phyloP scores from a whole-genome alignment of 495 filamentous ascomycete genomes.

The Aspergillus coremiiformis region DNA sequence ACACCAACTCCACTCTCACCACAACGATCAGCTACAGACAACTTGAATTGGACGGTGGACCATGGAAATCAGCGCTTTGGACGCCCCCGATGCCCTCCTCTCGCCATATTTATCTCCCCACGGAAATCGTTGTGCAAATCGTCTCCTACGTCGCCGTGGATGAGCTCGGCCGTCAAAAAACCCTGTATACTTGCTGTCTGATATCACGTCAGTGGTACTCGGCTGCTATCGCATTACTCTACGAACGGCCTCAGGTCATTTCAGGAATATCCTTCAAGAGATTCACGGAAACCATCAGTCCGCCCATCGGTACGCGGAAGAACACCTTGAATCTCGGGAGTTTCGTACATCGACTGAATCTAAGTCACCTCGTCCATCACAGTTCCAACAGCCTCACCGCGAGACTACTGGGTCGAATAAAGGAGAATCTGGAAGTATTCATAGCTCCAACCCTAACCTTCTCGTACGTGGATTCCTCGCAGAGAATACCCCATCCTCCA shows the following conservation, averaged over 20 bases:
- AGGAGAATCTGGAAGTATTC: constrained; percentile 51
- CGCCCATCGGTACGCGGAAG: constrained; percentile 49
- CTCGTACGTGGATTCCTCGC: constrained; percentile 30
- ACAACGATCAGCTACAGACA: not conserved
- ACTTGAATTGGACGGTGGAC: not conserved
- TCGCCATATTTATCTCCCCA: constrained; percentile 26
- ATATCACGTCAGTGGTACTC: constrained; percentile 61
- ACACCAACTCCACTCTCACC: constrained; percentile 1
- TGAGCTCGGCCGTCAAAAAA: constrained; percentile 27
- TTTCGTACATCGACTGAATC: constrained; percentile 50
- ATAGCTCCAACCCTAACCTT: constrained; percentile 61
- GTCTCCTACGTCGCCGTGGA: constrained; percentile 23
- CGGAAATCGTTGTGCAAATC: constrained; percentile 49
- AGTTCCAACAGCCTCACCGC: constrained; percentile 58
- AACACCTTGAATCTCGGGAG: constrained; percentile 47
- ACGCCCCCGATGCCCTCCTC: constrained; percentile 7
- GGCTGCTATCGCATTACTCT: constrained; percentile 48
- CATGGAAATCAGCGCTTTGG: not conserved
- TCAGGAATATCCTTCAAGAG: constrained; percentile 46
- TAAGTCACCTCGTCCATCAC: constrained; percentile 57
- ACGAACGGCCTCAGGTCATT: constrained; percentile 41
- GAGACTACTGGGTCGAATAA: constrained; percentile 52
- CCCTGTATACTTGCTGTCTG: constrained; percentile 48
- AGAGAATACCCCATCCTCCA: not conserved
- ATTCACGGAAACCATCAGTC: constrained; percentile 58